Base-by-base conservation (phyloP, 75 land plant species). In the Sequoia sempervirens region DNA sequence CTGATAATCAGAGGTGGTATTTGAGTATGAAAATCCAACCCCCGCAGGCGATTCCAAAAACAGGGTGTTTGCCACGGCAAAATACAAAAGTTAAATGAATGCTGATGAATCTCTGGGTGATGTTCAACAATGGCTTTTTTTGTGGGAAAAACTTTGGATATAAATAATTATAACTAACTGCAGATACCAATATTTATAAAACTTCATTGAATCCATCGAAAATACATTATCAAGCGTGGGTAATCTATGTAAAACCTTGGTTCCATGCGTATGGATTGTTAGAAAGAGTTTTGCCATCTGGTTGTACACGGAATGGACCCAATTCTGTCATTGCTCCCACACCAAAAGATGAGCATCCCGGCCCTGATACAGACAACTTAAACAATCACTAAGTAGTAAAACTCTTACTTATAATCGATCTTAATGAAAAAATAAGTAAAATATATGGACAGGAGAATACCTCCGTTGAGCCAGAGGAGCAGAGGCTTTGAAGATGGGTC, bases 341-440 rank as follows among this genome's bases (percentile, higher is more conserved):
- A 80, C 92, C 94, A 53, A 94, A 56, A 7, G 96, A 94, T 1
- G 94, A 91, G 82, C 93, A 91, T 3, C 93, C 96, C 3, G 96
- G 92, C 12, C 94, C 96, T 94, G 84, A 26, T 20, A 20, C 2
- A 38, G n/a, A n/a, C n/a, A n/a, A n/a, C n/a, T n/a, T n/a, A n/a
- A n/a, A n/a, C n/a, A n/a, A n/a, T n/a, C n/a, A n/a, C n/a, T n/a
- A n/a, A n/a, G n/a, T n/a, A n/a, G n/a, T n/a, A n/a, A n/a, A n/a
- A n/a, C n/a, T n/a, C n/a, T n/a, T n/a, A n/a, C n/a, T n/a, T n/a
- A n/a, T n/a, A n/a, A n/a, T n/a, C n/a, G n/a, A n/a, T n/a, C n/a
- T n/a, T n/a, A n/a, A n/a, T n/a, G n/a, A n/a, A n/a, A n/a, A n/a
- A n/a, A n/a, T n/a, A n/a, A n/a, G n/a, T n/a, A n/a, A n/a, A n/a